phyloP scores from a whole-genome alignment of 768 basidiomycete species.

The Melanogaster broomeanus region DNA sequence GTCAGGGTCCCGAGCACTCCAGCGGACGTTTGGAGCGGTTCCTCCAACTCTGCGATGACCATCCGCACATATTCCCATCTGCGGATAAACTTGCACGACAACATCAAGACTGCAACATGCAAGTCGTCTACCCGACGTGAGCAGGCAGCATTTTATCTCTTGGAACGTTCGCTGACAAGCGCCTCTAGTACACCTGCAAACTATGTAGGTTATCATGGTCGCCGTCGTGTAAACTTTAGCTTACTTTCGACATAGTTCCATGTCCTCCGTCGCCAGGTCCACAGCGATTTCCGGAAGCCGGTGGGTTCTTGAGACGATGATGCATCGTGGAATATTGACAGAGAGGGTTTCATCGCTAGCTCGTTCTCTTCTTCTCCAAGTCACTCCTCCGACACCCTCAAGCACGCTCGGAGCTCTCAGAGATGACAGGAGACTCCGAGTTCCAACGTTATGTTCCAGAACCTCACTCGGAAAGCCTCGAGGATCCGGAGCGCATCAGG shows the following conservation, averaged over 20 bases:
- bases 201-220: constrained; percentile 52
- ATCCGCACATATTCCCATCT: constrained; percentile 84
- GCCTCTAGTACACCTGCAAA: constrained; percentile 79
- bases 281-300: constrained; percentile 95
- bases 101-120: constrained; percentile 98
- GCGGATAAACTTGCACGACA: constrained; percentile 86
- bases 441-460: constrained; percentile 94
- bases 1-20: constrained; percentile 96
- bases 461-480: constrained; percentile 65
- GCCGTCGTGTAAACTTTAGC: neutral
- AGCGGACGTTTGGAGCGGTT: constrained; percentile 91
- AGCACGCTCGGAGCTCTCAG: constrained; percentile 77
- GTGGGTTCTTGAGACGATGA: constrained; percentile 37
- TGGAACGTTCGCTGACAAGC: neutral
- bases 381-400: constrained; percentile 86
- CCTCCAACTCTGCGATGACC: constrained; percentile 94
- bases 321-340: neutral
- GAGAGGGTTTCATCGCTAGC: constrained; percentile 38
- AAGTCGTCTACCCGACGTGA: constrained; percentile 91
- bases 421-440: constrained; percentile 81
- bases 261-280: constrained; percentile 89
- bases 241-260: constrained; percentile 60
- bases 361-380: constrained; percentile 96
- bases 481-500: constrained; percentile 77
- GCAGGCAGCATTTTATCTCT: constrained; percentile 27